Base-by-base conservation (phyloP, 164 flowering plant genomes). In the Berberis vulgaris region DNA sequence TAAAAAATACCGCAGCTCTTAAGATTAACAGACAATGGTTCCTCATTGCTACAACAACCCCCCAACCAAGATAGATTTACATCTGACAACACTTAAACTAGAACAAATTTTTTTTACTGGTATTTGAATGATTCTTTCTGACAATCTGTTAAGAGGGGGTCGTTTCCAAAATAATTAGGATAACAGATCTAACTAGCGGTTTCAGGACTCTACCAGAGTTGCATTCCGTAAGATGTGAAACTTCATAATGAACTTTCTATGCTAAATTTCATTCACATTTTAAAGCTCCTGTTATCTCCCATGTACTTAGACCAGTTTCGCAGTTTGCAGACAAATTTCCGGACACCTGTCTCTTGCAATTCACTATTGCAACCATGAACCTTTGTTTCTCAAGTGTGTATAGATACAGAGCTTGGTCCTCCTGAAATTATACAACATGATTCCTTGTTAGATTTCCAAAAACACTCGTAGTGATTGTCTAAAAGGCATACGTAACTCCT, bases 381-480 rank as follows among this genome's bases (percentile, higher is more conserved):
- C 64, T 82, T 69, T 91, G 96, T 56, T 79, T 82, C 80, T 84
- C 89, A n/a, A 94, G 80, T 0, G 91, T 86, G 49, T 83, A 81
- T 5, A 91, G 89, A 66, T 86, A 94, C 88, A 94, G 89, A 2
- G 84, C 62, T 71, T 89, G 96, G 69, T 91, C 99, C 43, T 94
- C 99, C 99, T 91, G 84, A 43, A 63, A 70, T 52, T 10, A 64
- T 39, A 58, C 13, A 45, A 43, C 57, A 52, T 26, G 10, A 43
- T 39, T n/a, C 38, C 40, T 11, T 57, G 8, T 7, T 41, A 52
- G n/a, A 52, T 52, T 1, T 4, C 3, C 54, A 52, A 50, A 7
- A 50, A 7, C 26, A 26, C 26, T 26, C 26, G 26, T 26, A 26
- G 26, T 26, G 26, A 26, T 26, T 26, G 26, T 26, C 26, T 26